Conservation (phyloP, 1,284 basidiomycete species). For the Cerioporus squamosus region DNA sequence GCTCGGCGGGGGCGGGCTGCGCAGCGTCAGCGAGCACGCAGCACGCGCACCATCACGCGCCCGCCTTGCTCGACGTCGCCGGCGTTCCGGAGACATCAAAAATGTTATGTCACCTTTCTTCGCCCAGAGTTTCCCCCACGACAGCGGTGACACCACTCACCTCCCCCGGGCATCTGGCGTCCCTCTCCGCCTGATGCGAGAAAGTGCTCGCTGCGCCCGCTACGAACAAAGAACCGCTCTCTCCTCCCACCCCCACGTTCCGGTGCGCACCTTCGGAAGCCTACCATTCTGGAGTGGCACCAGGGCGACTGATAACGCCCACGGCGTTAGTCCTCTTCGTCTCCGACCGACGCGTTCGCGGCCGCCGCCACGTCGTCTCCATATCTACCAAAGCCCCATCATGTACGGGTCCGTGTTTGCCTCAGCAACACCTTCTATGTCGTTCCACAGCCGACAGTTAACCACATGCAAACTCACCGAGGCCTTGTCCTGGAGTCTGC, state of each 20-base stretch:
- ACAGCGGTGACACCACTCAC: conserved; percentile 15
- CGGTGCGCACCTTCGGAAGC: conserved; percentile 12
- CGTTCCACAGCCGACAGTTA: too few species aligned
- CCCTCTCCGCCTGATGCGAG: conserved; percentile 15
- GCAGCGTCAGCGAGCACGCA: neutral
- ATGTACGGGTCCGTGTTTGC: neutral
- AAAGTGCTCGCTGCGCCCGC: neutral
- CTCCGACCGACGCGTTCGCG: neutral
- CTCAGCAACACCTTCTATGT: neutral
- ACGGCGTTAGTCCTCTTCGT: conserved; percentile 4
- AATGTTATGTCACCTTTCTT: conserved; percentile 21
- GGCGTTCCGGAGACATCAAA: conserved; percentile 21
- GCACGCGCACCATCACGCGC: neutral
- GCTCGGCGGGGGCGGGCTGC: neutral
- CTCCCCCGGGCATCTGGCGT: conserved; percentile 5
- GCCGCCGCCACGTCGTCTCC: conserved; percentile 3
- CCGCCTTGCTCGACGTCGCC: neutral
- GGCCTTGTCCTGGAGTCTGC: neutral
- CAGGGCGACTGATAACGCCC: conserved; percentile 12
- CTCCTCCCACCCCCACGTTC: conserved; percentile 11
- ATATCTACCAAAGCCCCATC: conserved; percentile 12
- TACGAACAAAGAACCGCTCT: conserved; percentile 7
- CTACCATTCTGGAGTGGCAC: conserved; percentile 9
- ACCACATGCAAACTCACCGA: conserved; percentile 6
- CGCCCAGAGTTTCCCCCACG: conserved; percentile 18